A percentile compares a stretch with the other conserved stretches of the same genome.
Conservation (phyloP, 2,329 filamentous ascomycete genomes). For the Emydomyces testavorans region DNA sequence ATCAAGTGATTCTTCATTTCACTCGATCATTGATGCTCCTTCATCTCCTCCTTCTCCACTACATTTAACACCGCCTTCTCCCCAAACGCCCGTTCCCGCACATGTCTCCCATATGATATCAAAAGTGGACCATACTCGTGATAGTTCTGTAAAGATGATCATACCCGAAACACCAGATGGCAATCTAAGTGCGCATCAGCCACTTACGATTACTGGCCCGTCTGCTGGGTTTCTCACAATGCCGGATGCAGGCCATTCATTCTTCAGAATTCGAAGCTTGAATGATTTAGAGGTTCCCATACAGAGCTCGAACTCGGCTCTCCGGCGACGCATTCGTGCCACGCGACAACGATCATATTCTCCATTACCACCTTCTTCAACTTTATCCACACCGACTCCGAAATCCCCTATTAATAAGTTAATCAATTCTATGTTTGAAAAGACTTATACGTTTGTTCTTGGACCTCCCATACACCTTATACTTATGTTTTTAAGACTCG, state of each 20-base stretch:
- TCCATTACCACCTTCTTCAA: slow-evolving; percentile 56
- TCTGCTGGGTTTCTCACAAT: neutral
- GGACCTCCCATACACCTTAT: slow-evolving; percentile 72
- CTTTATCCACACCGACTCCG: slow-evolving; percentile 43
- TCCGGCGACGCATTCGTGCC: slow-evolving; percentile 47
- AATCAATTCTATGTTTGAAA: slow-evolving; percentile 57
- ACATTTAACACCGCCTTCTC: slow-evolving; percentile 17
- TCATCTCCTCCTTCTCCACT: slow-evolving; percentile 17
- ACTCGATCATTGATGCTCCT: slow-evolving; percentile 24
- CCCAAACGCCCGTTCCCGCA: slow-evolving; percentile 13
- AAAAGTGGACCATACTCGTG: slow-evolving; percentile 20
- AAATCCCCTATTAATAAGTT: slow-evolving; percentile 41
- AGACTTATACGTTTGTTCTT: slow-evolving; percentile 64
- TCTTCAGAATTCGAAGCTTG: neutral
- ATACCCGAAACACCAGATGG: slow-evolving; percentile 9
- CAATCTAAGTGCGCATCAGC: neutral
- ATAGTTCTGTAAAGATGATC: slow-evolving; percentile 24
- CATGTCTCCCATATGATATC: slow-evolving; percentile 13
- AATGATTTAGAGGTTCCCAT: slow-evolving; percentile 10
- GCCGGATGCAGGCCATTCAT: neutral
- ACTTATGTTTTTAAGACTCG: slow-evolving; percentile 67
- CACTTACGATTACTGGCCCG: neutral
- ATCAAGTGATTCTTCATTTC: slow-evolving; percentile 35
- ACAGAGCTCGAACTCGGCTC: slow-evolving; percentile 24
- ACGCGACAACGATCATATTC: slow-evolving; percentile 49